These are phyloP conservation scores for Balamuthia mandrillaris DNA, from an alignment of 208 protist genomes.

Conservation along the genomic window DNA sequence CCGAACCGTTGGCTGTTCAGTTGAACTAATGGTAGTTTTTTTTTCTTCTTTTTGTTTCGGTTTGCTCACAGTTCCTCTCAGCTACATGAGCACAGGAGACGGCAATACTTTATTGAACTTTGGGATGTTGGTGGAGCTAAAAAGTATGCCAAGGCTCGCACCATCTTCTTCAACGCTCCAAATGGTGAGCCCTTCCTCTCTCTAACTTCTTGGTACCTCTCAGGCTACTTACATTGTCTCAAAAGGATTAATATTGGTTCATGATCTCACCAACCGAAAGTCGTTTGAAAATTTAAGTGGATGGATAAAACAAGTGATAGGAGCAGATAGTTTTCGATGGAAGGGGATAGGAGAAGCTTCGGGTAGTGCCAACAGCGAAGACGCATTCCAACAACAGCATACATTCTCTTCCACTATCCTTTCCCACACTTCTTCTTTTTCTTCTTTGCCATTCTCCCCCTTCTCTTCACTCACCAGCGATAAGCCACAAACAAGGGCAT, in stretches of 20 bases:
- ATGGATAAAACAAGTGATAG: slow-evolving; percentile 18
- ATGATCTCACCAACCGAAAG: slow-evolving; percentile 25
- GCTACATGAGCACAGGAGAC: slow-evolving; percentile 8
- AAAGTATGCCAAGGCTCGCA: slow-evolving; percentile 23
- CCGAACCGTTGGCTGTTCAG: too few relatives aligned
- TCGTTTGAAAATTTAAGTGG: background rate
- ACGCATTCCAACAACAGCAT: too few relatives aligned
- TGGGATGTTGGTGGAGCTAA: slow-evolving; percentile 13
- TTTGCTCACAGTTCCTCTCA: too few relatives aligned
- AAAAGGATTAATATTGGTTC: background rate
- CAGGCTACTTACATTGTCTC: background rate
- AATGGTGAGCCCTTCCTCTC: background rate
- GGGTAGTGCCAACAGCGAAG: too few relatives aligned
- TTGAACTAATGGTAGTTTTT: too few relatives aligned
- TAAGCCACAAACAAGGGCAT: background rate
- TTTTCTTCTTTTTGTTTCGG: too few relatives aligned
- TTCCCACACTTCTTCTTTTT: background rate
- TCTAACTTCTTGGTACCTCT: background rate
- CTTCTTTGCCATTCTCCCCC: background rate
- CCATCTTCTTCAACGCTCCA: slow-evolving; percentile 4
- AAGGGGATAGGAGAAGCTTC: background rate
- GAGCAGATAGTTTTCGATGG: slow-evolving; percentile 3
- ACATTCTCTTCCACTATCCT: background rate
- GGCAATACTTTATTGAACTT: slow-evolving; percentile 14
- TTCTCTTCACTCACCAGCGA: background rate